phyloP scores from a whole-genome alignment of 768 basidiomycete species.

The Sarcodon sp. region DNA sequence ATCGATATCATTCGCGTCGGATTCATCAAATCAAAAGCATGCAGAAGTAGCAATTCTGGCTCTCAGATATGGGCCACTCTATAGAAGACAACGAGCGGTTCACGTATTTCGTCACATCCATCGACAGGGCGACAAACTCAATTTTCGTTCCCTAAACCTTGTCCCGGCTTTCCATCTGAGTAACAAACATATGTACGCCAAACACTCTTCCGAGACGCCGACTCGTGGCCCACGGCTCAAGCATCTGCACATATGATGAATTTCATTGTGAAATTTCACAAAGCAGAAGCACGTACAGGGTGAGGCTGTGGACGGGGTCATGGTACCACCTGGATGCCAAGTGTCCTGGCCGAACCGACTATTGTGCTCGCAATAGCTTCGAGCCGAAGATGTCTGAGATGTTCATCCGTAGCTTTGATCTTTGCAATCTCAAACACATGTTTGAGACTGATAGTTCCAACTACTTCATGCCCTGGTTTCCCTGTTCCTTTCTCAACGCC shows the following conservation, averaged over 20 bases:
- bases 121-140: neutral
- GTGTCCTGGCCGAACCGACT: constrained; percentile 76
- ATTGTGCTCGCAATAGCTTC: constrained; percentile 85
- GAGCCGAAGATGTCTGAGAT: constrained; percentile 74
- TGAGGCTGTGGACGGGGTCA: constrained; percentile 23
- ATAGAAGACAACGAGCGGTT: too few relatives aligned
- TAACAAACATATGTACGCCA: neutral
- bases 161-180: neutral
- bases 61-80: too few relatives aligned
- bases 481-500: constrained; percentile 86
- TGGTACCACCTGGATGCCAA: constrained; percentile 86
- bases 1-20: too few relatives aligned
- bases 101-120: too few relatives aligned
- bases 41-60: too few relatives aligned
- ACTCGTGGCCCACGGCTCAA: neutral
- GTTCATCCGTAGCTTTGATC: constrained; percentile 87
- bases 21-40: too few relatives aligned
- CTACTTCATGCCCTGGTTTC: constrained; percentile 64
- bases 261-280: neutral
- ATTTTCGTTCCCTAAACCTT: neutral
- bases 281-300: neutral
- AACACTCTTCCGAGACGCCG: neutral
- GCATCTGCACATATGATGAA: neutral
- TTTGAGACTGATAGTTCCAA: constrained; percentile 84
- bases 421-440: constrained; percentile 98